A percentile compares a stretch with the other conserved stretches of the same genome.
These are phyloP conservation scores for Mucor mucedo DNA, from an alignment of 371 early-diverging fungal species.

Conservation along the genomic window DNA sequence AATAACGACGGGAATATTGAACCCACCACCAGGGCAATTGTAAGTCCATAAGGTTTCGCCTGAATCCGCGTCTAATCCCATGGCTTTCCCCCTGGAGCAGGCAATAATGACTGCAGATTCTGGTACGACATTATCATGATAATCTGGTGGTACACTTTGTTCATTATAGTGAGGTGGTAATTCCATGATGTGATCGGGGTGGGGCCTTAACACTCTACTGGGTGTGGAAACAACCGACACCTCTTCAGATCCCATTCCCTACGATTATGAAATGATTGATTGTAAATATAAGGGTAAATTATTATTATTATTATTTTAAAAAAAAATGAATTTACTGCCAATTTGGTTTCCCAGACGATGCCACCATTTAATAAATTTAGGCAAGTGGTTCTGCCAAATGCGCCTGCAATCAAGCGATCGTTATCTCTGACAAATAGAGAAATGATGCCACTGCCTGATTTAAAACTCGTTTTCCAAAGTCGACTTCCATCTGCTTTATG, in stretches of 20 bases:
- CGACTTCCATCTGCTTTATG: slow-evolving; percentile 32
- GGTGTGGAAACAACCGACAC: slow-evolving; percentile 15
- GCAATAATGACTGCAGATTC: slow-evolving; percentile 21
- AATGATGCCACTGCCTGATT: background rate
- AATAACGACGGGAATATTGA: slow-evolving; percentile 26
- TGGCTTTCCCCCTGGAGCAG: slow-evolving; percentile 29
- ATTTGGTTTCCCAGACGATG: slow-evolving; percentile 12
- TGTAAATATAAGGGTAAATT: background rate
- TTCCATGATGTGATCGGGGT: background rate
- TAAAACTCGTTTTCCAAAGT: slow-evolving; percentile 30
- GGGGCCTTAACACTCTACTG: slow-evolving; percentile 7
- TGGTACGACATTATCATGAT: slow-evolving; percentile 6
- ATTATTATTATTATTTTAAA: too few relatives aligned
- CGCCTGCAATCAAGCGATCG: slow-evolving; percentile 7
- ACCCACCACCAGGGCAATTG: slow-evolving; percentile 30
- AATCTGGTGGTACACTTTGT: slow-evolving; percentile 6
- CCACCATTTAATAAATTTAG: slow-evolving; percentile 6
- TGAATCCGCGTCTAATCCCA: slow-evolving; percentile 28
- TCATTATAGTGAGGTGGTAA: background rate
- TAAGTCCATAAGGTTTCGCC: slow-evolving; percentile 35
- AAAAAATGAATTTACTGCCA: slow-evolving; percentile 10
- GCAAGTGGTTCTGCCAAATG: background rate
- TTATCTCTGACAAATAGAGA: slow-evolving; percentile 11
- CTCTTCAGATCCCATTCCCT: slow-evolving; percentile 21
- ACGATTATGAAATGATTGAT: background rate